Conservation (phyloP, 1,284 basidiomycete genomes). For the Rhizopogon parksii region DNA sequence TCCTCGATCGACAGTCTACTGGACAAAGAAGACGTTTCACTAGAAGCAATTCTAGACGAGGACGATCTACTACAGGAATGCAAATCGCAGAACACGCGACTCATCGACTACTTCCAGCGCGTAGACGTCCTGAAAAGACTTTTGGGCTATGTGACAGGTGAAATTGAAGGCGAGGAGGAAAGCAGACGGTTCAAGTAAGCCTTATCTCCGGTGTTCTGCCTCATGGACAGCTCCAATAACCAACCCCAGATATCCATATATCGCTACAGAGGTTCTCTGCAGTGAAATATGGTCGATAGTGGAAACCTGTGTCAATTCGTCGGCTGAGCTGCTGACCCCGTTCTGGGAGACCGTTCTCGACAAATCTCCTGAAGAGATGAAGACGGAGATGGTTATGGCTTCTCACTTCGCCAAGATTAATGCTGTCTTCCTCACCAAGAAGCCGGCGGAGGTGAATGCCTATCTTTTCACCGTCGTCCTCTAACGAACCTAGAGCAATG, state of each 20-base stretch:
- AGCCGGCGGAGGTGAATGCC: slow-evolving; percentile 76
- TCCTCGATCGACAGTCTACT: slow-evolving; percentile 77
- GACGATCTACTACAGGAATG: slow-evolving; percentile 92
- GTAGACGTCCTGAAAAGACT: slow-evolving; percentile 75
- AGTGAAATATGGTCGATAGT: slow-evolving; percentile 94
- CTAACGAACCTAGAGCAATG: slow-evolving; percentile 24
- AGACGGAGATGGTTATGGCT: slow-evolving; percentile 68
- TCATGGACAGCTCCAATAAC: background rate
- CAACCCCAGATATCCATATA: slow-evolving; percentile 75
- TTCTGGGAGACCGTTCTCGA: slow-evolving; percentile 95
- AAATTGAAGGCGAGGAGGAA: slow-evolving; percentile 71
- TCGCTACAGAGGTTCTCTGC: slow-evolving; percentile 93
- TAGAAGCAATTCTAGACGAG: slow-evolving; percentile 92
- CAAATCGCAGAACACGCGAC: slow-evolving; percentile 88
- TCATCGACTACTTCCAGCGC: slow-evolving; percentile 80
- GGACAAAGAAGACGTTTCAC: slow-evolving; percentile 75
- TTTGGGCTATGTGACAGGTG: slow-evolving; percentile 79
- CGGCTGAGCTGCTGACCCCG: slow-evolving; percentile 64
- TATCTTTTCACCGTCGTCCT: slow-evolving; percentile 13
- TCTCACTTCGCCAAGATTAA: slow-evolving; percentile 87
- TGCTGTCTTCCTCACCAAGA: slow-evolving; percentile 79
- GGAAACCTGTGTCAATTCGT: slow-evolving; percentile 77
- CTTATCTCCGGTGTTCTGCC: slow-evolving; percentile 1
- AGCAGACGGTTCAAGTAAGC: slow-evolving; percentile 63
- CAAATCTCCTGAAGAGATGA: slow-evolving; percentile 71